Evolutionary conservation across 352 stramenopile genomes (phyloP).

Genomic region (Hyphochytrium catenoides): DNA sequence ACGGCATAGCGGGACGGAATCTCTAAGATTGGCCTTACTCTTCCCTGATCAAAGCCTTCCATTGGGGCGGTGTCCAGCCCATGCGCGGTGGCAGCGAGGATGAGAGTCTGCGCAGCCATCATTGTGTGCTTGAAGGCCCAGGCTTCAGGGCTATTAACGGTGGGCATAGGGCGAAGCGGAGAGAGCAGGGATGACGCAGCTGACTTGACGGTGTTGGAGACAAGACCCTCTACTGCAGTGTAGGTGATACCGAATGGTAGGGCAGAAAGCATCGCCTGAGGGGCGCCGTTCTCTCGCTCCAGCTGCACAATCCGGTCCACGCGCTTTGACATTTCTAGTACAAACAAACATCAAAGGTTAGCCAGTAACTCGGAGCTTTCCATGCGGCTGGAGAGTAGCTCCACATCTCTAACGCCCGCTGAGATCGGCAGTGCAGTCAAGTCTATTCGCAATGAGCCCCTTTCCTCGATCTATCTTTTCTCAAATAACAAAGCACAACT

Average conservation of each 20-base stretch:
- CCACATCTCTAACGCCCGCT: too few species aligned
- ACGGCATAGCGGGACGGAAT: slow-evolving; percentile 48
- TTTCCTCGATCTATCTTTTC: not conserved
- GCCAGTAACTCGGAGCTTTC: not conserved
- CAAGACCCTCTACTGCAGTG: slow-evolving; percentile 33
- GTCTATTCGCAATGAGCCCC: too few species aligned
- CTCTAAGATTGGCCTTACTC: slow-evolving; percentile 28
- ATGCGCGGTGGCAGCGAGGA: slow-evolving; percentile 35
- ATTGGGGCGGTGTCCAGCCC: slow-evolving; percentile 39
- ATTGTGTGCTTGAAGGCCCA: slow-evolving; percentile 55
- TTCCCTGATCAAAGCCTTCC: slow-evolving; percentile 44
- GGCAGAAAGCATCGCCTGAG: slow-evolving; percentile 20
- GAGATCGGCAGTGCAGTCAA: too few species aligned
- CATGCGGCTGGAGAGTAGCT: too few species aligned
- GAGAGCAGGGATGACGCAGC: slow-evolving; percentile 31
- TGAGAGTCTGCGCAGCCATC: slow-evolving; percentile 35
- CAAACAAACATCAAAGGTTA: slow-evolving; percentile 1
- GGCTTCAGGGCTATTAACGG: slow-evolving; percentile 29
- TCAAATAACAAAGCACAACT: not conserved
- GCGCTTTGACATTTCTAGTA: slow-evolving; percentile 32
- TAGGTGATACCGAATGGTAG: slow-evolving; percentile 29
- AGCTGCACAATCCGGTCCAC: slow-evolving; percentile 38
- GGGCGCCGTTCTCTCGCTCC: slow-evolving; percentile 23
- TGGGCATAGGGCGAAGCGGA: slow-evolving; percentile 26
- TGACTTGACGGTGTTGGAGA: slow-evolving; percentile 23